Percentiles rank a stretch among this genome's conserved stretches.
phyloP scores from a whole-genome alignment of 2,329 filamentous ascomycete genomes.

The Rosellinia necatrix region DNA sequence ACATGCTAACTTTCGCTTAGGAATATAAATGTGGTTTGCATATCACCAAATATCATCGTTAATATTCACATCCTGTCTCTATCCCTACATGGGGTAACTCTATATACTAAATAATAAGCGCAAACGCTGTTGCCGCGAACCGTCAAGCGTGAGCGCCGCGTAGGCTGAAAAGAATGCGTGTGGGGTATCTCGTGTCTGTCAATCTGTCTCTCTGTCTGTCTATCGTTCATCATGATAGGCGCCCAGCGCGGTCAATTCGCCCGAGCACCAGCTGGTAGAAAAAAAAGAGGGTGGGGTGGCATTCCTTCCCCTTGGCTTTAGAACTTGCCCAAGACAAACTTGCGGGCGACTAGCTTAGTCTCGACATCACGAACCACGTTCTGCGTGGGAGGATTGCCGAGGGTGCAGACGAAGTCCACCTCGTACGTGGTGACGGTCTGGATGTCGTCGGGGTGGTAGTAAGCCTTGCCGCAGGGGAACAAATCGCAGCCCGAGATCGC shows the following conservation, averaged over 20 bases:
- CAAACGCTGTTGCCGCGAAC: conserved; percentile 17
- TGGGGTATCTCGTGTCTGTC: conserved; percentile 36
- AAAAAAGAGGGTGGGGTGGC: conserved; percentile 13
- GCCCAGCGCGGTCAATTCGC: conserved; percentile 36
- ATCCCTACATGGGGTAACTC: conserved; percentile 12
- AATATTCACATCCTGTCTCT: conserved; percentile 19
- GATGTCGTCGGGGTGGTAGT: conserved; percentile 59
- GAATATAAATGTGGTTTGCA: neutral
- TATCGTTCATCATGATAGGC: conserved; percentile 35
- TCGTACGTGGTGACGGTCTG: conserved; percentile 58
- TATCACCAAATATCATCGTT: neutral
- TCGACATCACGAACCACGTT: conserved; percentile 32
- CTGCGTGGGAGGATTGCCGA: conserved; percentile 44
- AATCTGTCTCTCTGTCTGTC: too few relatives aligned
- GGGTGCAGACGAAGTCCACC: conserved; percentile 56
- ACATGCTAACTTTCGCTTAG: neutral
- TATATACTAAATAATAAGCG: conserved; percentile 14
- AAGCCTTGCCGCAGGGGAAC: conserved; percentile 59
- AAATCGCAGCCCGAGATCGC: conserved; percentile 53
- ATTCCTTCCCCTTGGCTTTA: conserved; percentile 31
- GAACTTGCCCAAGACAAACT: conserved; percentile 43
- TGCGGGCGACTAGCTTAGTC: conserved; percentile 37
- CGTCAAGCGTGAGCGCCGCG: conserved; percentile 1
- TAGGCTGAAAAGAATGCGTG: conserved; percentile 1
- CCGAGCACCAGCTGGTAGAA: conserved; percentile 21